These are phyloP conservation scores for Candida chauliodis DNA, from an alignment of 805 yeast genomes.

Conservation along the genomic window DNA sequence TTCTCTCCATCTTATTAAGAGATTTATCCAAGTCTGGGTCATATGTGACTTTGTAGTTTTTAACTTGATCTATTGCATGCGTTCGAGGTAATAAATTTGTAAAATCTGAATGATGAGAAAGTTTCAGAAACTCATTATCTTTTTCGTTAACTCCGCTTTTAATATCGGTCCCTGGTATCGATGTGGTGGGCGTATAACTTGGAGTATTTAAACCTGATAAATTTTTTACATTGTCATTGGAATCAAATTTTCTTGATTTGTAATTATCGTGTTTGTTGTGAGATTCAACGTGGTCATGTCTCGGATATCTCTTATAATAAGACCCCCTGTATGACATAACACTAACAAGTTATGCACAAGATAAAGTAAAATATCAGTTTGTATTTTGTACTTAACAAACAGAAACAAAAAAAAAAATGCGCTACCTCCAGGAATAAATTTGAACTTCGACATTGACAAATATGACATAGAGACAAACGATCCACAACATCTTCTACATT, in stretches of 20 bases:
- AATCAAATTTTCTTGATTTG: neutral
- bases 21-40: conserved; percentile 45
- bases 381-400: neutral
- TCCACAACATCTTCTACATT: too few species aligned
- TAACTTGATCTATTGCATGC: conserved; percentile 16
- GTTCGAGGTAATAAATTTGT: conserved; percentile 10
- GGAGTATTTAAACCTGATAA: conserved; percentile 6
- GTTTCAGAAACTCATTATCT: conserved; percentile 26
- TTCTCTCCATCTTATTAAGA: conserved; percentile 29
- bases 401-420: too few species aligned
- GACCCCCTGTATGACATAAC: conserved; percentile 6
- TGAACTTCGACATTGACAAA: too few species aligned
- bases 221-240: neutral
- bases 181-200: neutral
- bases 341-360: conserved; percentile 2
- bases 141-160: conserved; percentile 28
- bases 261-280: neutral
- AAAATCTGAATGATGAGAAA: conserved; percentile 28
- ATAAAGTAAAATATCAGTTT: too few species aligned
- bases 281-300: conserved; percentile 2
- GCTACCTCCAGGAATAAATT: too few species aligned
- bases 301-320: conserved; percentile 3
- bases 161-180: conserved; percentile 27
- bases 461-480: too few species aligned
- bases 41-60: conserved; percentile 43